Percentiles rank a stretch among this genome's conserved stretches.
Evolutionary conservation across 441 rosid species (phyloP).

Genomic region (Croton setiger): DNA sequence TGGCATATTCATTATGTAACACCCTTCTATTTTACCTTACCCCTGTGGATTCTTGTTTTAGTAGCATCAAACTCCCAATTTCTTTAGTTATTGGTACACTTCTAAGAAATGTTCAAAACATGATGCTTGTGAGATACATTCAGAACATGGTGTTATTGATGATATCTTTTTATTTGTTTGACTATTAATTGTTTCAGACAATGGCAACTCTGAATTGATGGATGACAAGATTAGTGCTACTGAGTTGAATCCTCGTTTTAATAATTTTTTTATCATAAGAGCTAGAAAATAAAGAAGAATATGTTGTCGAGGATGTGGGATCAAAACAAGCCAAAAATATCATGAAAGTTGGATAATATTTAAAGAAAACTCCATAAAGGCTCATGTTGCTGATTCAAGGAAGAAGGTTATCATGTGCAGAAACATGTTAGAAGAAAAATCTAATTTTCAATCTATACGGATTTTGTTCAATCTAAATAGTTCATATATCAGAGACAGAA

Average conservation of each 20-base stretch:
- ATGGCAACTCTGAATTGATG: background rate
- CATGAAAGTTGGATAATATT: background rate
- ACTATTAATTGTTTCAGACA: background rate
- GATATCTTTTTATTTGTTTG: background rate
- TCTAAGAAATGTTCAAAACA: too few relatives aligned
- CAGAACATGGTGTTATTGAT: too few relatives aligned
- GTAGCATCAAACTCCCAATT: too few relatives aligned
- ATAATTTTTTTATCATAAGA: background rate
- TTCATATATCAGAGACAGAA: background rate
- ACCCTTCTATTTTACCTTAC: background rate
- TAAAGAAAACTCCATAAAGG: background rate
- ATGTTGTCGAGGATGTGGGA: background rate
- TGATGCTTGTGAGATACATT: too few relatives aligned
- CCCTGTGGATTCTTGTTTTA: background rate
- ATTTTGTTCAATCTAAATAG: background rate
- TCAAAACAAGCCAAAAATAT: background rate
- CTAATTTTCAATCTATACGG: background rate
- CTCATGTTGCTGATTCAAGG: background rate
- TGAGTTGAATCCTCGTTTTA: background rate
- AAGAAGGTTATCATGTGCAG: too few relatives aligned
- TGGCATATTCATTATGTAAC: background rate
- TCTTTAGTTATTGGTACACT: too few relatives aligned
- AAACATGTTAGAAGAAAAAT: too few relatives aligned
- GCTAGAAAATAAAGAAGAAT: background rate
- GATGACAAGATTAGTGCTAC: background rate